Evolutionary conservation across 2,329 filamentous ascomycete species (phyloP), one percentile per base, ranked within the genome.

Genomic region (Aspergillus thermomutatus): DNA sequence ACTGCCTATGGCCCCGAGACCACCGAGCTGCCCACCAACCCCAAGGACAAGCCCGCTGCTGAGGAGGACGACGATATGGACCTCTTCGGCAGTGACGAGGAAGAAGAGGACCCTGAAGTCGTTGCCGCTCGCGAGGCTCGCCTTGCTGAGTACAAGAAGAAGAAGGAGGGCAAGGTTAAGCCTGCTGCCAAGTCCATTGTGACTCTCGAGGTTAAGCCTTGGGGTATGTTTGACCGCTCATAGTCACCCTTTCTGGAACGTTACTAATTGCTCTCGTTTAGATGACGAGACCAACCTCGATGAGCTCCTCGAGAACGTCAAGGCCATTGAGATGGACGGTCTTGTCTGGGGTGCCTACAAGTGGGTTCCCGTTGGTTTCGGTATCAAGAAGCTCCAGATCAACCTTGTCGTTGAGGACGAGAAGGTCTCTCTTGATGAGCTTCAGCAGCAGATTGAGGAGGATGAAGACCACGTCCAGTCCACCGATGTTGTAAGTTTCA

Each of bases 361-460:
- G 84, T 83, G 96, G 65, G 88, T 96, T 52, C 78, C 92, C 66
- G 88, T 99, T 70, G 93, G 92, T 72, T 99, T 91, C 84, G 94
- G 94, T 84, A 95, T 99, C 84, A 94, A 90, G 85, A 97, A 97
- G 87, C 87, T 99, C 64, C 93, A 97, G 86, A 96, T 99, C 83
- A 97, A 91, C 88, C 80, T 97, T 68, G 92, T 97, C 69, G 82
- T 97, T 65, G 94, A 97, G 84, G 94, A 99, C 76, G 93, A 97
- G 66, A 97, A 97, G 86, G 78, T 99, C 74, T 92, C 90, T 66
- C 77, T 90, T 64, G 85, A 88, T 68, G 93, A 97, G 62, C 87
- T 99, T 67, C 86, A 96, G 84, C 87, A 91, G 75, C 72, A 90
- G 82, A 95, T 97, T 71, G 84, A 86, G 73, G 90, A 85, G 67